A percentile compares a stretch with the other conserved stretches of the same genome.
Conservation (phyloP, 306 rosid genomes). For the Vigna hirtella region DNA sequence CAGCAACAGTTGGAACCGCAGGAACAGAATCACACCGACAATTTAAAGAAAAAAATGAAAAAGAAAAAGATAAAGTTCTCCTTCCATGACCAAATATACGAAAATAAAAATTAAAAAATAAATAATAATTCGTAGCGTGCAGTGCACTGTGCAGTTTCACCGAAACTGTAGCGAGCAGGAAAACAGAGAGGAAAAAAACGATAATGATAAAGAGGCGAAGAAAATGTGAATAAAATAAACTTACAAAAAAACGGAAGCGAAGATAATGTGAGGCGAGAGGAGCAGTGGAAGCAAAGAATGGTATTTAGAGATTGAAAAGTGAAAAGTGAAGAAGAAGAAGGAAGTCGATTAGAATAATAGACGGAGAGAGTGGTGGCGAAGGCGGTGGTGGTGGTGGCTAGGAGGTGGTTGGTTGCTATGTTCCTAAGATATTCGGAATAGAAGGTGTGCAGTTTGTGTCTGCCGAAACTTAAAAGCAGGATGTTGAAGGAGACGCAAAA, state of each 20-base stretch:
- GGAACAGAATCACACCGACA: slow-evolving; percentile 59
- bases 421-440: slow-evolving; percentile 54
- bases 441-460: slow-evolving; percentile 55
- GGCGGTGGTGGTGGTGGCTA: slow-evolving; percentile 12
- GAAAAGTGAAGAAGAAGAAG: neutral
- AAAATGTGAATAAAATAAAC: slow-evolving; percentile 39
- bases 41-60: slow-evolving; percentile 31
- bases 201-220: neutral
- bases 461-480: slow-evolving; percentile 55
- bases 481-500: slow-evolving; percentile 59
- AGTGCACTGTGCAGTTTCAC: neutral
- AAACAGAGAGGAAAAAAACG: neutral
- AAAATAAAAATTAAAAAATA: neutral
- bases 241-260: slow-evolving; percentile 44
- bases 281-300: slow-evolving; percentile 33
- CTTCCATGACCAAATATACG: neutral
- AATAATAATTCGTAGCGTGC: neutral
- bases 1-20: slow-evolving; percentile 9
- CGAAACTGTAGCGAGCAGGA: neutral
- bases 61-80: neutral
- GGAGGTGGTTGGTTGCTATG: slow-evolving; percentile 48
- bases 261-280: neutral
- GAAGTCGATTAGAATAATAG: slow-evolving; percentile 35
- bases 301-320: neutral
- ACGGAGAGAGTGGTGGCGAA: neutral